Evolutionary conservation across 2,329 filamentous ascomycete species (phyloP).

Genomic region (Lachnellula cervina): DNA sequence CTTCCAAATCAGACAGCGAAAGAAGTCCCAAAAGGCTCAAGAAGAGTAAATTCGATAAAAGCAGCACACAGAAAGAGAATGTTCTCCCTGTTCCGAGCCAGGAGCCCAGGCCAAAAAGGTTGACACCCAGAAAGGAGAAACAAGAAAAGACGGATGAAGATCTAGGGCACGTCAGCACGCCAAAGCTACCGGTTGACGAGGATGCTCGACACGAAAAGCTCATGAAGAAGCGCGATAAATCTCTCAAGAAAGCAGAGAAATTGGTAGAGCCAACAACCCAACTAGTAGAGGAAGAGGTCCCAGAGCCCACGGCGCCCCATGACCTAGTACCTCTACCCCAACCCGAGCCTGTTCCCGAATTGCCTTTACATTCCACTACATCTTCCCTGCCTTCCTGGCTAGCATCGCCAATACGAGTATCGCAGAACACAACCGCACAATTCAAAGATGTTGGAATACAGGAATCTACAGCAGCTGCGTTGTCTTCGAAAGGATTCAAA

Average conservation of each 20-base stretch:
- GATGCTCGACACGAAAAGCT: slow-evolving; percentile 38
- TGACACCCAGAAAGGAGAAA: slow-evolving; percentile 3
- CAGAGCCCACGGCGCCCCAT: slow-evolving; percentile 47
- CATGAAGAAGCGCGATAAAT: slow-evolving; percentile 52
- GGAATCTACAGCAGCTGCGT: slow-evolving; percentile 51
- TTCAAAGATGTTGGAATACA: slow-evolving; percentile 64
- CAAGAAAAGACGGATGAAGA: slow-evolving; percentile 13
- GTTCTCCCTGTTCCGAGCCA: background rate
- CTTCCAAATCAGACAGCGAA: slow-evolving; percentile 9
- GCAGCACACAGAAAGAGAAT: background rate
- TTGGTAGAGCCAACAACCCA: slow-evolving; percentile 32
- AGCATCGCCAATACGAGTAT: slow-evolving; percentile 65
- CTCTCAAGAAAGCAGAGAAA: slow-evolving; percentile 45
- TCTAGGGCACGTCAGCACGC: slow-evolving; percentile 8
- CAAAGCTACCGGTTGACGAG: slow-evolving; percentile 4
- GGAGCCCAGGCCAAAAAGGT: slow-evolving; percentile 1
- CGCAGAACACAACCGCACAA: slow-evolving; percentile 51
- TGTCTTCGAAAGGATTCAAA: slow-evolving; percentile 64
- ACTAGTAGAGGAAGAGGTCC: slow-evolving; percentile 30
- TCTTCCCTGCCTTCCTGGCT: slow-evolving; percentile 80
- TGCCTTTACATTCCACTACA: slow-evolving; percentile 59
- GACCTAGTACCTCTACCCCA: slow-evolving; percentile 80
- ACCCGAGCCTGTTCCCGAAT: slow-evolving; percentile 56
- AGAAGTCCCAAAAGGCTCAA: background rate
- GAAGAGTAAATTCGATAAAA: slow-evolving; percentile 2